Evolutionary conservation across 2,329 filamentous ascomycete genomes (phyloP).

Genomic region (Phoma sp.): DNA sequence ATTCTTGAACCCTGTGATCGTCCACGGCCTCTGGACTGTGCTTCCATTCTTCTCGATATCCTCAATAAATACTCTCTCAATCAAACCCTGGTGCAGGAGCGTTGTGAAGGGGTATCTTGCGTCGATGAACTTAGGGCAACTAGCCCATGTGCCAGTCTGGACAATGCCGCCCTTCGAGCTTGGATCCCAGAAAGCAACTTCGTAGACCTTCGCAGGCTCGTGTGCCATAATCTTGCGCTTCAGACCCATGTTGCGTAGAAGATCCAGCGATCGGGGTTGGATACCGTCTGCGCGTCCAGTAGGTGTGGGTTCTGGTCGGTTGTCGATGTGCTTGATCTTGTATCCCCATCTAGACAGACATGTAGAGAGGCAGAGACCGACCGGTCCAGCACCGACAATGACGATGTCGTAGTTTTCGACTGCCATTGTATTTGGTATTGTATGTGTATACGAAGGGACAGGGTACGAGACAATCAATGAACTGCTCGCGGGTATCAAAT

Average conservation of each 20-base stretch:
- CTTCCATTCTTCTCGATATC: constrained; percentile 67
- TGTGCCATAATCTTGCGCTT: constrained; percentile 89
- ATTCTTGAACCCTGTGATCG: constrained; percentile 67
- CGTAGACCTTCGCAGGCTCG: constrained; percentile 84
- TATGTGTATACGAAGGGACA: not conserved
- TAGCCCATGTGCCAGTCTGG: constrained; percentile 76
- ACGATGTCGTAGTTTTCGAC: constrained; percentile 71
- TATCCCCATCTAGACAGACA: constrained; percentile 93
- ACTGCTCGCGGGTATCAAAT: constrained; percentile 17
- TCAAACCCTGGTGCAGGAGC: constrained; percentile 68
- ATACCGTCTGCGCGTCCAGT: constrained; percentile 92
- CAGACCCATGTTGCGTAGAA: constrained; percentile 87
- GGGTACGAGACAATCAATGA: constrained; percentile 5
- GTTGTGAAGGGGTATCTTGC: constrained; percentile 70
- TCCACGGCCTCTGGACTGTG: constrained; percentile 66
- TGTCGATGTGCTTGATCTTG: constrained; percentile 94
- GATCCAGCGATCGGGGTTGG: constrained; percentile 85
- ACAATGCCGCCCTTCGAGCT: constrained; percentile 61
- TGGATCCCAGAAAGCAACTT: constrained; percentile 73
- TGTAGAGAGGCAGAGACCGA: constrained; percentile 85
- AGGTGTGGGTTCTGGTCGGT: constrained; percentile 81
- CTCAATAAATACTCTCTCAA: constrained; percentile 67
- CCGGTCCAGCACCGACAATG: constrained; percentile 87
- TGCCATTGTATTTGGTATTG: constrained; percentile 19
- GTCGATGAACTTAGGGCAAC: constrained; percentile 82